Percentiles rank a stretch among this genome's conserved stretches.
These are phyloP conservation scores for Myriosclerotinia scirpicola DNA, from an alignment of 2,329 filamentous ascomycete genomes.

Conservation along the genomic window DNA sequence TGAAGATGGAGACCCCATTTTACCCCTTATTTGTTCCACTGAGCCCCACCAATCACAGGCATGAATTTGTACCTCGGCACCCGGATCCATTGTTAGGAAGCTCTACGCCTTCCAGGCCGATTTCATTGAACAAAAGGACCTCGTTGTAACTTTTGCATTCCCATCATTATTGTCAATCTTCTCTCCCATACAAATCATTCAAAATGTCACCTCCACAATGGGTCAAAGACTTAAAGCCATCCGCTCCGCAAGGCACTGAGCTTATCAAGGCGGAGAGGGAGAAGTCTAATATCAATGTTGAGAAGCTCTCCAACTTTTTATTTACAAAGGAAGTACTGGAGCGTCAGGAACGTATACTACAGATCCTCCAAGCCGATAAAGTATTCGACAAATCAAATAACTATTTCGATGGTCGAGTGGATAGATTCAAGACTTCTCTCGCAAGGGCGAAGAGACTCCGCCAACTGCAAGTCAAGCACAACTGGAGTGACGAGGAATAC, in stretches of 20 bases:
- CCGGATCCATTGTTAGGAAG: neutral
- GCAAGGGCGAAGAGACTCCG: conserved; percentile 69
- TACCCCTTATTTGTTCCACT: conserved; percentile 10
- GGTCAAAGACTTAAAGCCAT: conserved; percentile 66
- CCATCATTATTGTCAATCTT: neutral
- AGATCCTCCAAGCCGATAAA: conserved; percentile 64
- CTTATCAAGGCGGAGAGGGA: conserved; percentile 68
- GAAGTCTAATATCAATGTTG: conserved; percentile 64
- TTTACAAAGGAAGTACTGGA: conserved; percentile 66
- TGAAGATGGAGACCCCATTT: conserved; percentile 12
- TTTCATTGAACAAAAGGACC: conserved; percentile 2
- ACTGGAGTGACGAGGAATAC: conserved; percentile 66
- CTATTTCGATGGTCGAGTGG: conserved; percentile 69
- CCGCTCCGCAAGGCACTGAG: conserved; percentile 67
- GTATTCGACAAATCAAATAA: conserved; percentile 79
- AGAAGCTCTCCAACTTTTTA: conserved; percentile 66
- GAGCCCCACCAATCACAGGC: neutral
- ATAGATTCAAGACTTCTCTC: conserved; percentile 68
- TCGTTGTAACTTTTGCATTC: neutral
- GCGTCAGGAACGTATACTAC: conserved; percentile 59
- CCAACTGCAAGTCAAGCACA: conserved; percentile 63
- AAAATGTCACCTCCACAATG: conserved; percentile 48
- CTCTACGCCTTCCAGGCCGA: conserved; percentile 18
- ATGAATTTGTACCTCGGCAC: conserved; percentile 15
- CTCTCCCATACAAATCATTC: conserved; percentile 20